Evolutionary conservation across 805 yeast genomes (phyloP).

Genomic region (Saccharomycopsis olivae): DNA sequence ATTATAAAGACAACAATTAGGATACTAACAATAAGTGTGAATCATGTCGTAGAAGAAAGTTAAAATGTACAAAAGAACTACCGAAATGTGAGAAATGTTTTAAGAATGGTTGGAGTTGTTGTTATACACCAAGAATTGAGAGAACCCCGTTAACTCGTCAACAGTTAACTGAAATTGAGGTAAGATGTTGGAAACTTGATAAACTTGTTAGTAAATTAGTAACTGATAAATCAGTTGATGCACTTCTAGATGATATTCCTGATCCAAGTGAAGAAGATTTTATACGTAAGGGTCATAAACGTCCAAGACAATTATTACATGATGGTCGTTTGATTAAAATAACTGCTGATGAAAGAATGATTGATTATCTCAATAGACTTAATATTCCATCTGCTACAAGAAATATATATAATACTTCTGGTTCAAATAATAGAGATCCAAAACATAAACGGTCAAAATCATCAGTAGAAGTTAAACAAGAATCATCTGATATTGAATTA

Average conservation of each 20-base stretch:
- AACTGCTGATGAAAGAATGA: slow-evolving; percentile 13
- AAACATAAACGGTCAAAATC: neutral
- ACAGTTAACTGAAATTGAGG: slow-evolving; percentile 68
- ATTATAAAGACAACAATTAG: too few species aligned
- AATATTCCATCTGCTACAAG: slow-evolving; percentile 8
- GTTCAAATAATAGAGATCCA: neutral
- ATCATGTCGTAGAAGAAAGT: slow-evolving; percentile 69
- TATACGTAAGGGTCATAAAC: slow-evolving; percentile 2
- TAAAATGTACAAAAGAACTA: slow-evolving; percentile 67
- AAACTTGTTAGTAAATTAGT: slow-evolving; percentile 30
- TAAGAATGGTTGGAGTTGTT: slow-evolving; percentile 62
- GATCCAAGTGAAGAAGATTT: slow-evolving; percentile 15
- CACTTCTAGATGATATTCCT: slow-evolving; percentile 21
- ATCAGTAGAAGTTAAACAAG: neutral
- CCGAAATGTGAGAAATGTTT: slow-evolving; percentile 72
- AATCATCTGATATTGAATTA: neutral
- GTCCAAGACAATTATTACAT: slow-evolving; percentile 12
- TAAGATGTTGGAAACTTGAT: slow-evolving; percentile 38
- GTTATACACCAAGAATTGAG: slow-evolving; percentile 67
- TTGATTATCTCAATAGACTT: slow-evolving; percentile 10
- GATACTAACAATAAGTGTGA: slow-evolving; percentile 42
- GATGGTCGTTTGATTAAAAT: slow-evolving; percentile 13
- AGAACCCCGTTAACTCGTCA: slow-evolving; percentile 78
- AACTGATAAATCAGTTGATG: slow-evolving; percentile 39
- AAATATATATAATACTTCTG: neutral